Conservation (phyloP, 495 filamentous ascomycete species). For the Penicillium daleae region DNA sequence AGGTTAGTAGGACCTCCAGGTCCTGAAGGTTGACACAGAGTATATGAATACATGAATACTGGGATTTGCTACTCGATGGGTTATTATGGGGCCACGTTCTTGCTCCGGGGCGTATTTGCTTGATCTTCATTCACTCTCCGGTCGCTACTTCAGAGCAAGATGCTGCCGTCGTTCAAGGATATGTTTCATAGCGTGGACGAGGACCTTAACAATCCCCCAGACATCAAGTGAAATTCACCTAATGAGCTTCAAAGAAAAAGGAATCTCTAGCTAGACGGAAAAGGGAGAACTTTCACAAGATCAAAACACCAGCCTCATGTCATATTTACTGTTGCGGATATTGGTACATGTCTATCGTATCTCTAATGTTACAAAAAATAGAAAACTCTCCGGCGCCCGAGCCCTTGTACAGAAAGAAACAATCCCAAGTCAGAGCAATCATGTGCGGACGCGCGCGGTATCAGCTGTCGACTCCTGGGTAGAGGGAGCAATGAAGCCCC, state of each 20-base stretch:
- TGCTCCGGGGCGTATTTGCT: too few species aligned
- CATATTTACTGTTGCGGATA: constrained; percentile 22
- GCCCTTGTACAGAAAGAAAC: not conserved
- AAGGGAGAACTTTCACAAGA: not conserved
- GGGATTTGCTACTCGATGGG: too few species aligned
- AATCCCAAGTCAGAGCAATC: constrained; percentile 20
- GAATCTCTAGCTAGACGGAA: not conserved
- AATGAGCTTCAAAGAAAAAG: too few species aligned
- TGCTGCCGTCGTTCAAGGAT: too few species aligned
- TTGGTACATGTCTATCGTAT: constrained; percentile 43
- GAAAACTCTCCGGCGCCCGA: not conserved
- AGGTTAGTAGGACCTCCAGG: not conserved
- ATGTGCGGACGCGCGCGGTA: constrained; percentile 46
- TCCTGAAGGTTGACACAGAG: too few species aligned
- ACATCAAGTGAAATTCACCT: too few species aligned
- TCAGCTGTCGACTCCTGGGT: constrained; percentile 33
- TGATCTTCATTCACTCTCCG: too few species aligned
- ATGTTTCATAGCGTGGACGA: too few species aligned
- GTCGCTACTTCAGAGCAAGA: too few species aligned
- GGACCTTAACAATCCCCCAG: too few species aligned
- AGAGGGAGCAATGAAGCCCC: constrained; percentile 45
- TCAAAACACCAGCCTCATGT: not conserved
- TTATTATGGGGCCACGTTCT: too few species aligned
- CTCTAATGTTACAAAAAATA: constrained; percentile 29
- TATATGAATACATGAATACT: too few species aligned